Base-by-base conservation (phyloP, 345 rosid species). In the rapeseed (Brassica napus) region DNA sequence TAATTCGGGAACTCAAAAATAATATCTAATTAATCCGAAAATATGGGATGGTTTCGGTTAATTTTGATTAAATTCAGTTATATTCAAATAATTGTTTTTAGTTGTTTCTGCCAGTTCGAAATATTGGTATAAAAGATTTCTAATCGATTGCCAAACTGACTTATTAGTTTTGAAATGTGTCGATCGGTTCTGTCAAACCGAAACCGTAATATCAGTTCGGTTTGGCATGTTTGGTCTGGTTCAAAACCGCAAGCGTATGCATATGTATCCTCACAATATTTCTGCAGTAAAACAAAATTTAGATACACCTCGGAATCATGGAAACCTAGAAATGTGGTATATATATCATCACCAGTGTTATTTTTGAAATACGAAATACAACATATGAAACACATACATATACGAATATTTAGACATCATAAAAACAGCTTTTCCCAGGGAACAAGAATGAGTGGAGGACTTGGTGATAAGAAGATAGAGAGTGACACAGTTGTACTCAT, bases 331-430 rank as follows among this genome's bases (percentile, higher is more conserved):
- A 60, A 64, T 6, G 30, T 67, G 57, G 34, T 42, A 42, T 23
- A 67, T 3, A 15, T 18, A 66, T 5, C 55, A 67, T 42, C 55
- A 42, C 71, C 2, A 42, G 2, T 65, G 21, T 55, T 57, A 66
- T 37, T 5, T 66, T 67, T 57, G 60, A 30, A 42, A 59, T 42
- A 59, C 12, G 10, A 59, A 5, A 76, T 44, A 68, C 47, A 76
- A 30, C 8, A 68, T 16, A 16, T 42, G 60, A 59, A 28, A 14
- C 68, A 59, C 16, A 68, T 0, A 57, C 5, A 12, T 10, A 6
- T 37, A 37, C 31, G 16, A 7, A 47, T 8, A 44, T 23, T 30
- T 8, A 60, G 37, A 49, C 8, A 68, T 28, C 54, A 47, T 30
- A 76, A 2, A 47, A 8, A 60, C 8, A 49, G 5, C 2, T 74